Evolutionary conservation across 495 filamentous ascomycete species (phyloP), one percentile per base, ranked within the genome.

Genomic region (Talaromyces borbonicus): DNA sequence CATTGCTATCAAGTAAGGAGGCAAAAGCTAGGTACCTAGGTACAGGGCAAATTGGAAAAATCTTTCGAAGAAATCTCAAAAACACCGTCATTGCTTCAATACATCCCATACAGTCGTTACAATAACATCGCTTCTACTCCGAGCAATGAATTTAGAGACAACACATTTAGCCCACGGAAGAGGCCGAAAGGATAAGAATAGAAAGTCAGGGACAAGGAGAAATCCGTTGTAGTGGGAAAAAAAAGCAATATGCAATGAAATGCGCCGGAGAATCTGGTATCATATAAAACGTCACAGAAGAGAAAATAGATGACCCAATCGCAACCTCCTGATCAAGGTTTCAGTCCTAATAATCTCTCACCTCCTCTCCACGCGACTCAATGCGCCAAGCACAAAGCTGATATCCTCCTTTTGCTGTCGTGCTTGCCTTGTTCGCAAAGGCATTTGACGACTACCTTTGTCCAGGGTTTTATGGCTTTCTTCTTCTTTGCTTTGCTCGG

Each of bases 321-420:
- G 20, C 6, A 44, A 44, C 27, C 18, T 20, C 23, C 25, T 29
- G 27, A 44, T 29, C 24, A n/a, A 31, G 32, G 30, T 25, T 38
- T n/a, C 8, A 38, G 16, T 20, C 32, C 32, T 36, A 36, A 14
- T 47, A n/a, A 18, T 12, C 23, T 27, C 35, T 48, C 35, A 65
- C 37, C 68, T 57, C 48, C 65, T 55, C 46, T 72, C 68, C 0
- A 69, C 52, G 6, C 66, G 68, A 54, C 68, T 70, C 16, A 72
- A 52, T 16, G 68, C 68, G 14, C 68, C 66, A 6, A 72, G 58
- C 32, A 72, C 65, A 29, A 69, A 22, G 7, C 66, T 61, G 16
- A 72, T 48, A 37, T 72, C 68, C 68, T 67, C 50, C 49, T 65
- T 46, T 35, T 32, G 44, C 39, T 62, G 55, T 53, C 69, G 33